Conservation (phyloP, 2,329 filamentous ascomycete genomes). For the Metarhizium anisopliae region DNA sequence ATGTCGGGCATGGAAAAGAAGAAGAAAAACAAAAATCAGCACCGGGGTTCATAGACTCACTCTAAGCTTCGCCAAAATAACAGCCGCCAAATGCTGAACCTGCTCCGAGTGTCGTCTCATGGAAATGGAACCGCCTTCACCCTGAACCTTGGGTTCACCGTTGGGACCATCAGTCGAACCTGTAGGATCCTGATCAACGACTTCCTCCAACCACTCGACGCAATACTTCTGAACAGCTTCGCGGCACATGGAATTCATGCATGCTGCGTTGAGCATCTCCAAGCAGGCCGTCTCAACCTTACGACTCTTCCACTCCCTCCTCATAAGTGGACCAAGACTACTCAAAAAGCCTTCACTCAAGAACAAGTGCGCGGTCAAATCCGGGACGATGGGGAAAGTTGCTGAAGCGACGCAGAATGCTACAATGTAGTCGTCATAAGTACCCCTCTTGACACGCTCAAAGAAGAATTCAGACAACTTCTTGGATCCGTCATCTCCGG, state of each 20-base stretch:
- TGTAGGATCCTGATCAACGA: constrained; percentile 64
- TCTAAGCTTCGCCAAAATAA: constrained; percentile 65
- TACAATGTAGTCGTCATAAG: constrained; percentile 79
- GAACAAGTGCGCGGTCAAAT: constrained; percentile 69
- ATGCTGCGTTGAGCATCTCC: constrained; percentile 85
- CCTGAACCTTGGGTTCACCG: constrained; percentile 48
- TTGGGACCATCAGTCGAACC: constrained; percentile 39
- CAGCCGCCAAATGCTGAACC: constrained; percentile 59
- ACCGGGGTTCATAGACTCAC: constrained; percentile 22
- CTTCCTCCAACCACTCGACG: constrained; percentile 75
- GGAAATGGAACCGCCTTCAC: constrained; percentile 47
- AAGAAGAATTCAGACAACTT: constrained; percentile 69
- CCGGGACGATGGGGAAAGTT: constrained; percentile 77
- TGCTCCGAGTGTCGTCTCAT: constrained; percentile 53
- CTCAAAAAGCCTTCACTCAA: constrained; percentile 80
- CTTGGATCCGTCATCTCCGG: constrained; percentile 59
- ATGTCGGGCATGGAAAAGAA: constrained; percentile 8
- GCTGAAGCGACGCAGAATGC: constrained; percentile 88
- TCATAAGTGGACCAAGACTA: constrained; percentile 66
- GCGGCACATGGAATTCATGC: constrained; percentile 73
- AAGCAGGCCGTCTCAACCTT: constrained; percentile 81
- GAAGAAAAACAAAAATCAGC: not conserved
- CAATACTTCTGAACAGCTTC: constrained; percentile 81
- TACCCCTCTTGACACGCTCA: constrained; percentile 59
- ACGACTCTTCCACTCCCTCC: constrained; percentile 71